A percentile compares a stretch with the other conserved stretches of the same genome.
Conservation (phyloP, 306 rosid genomes). For the Abrus pulchellus region DNA sequence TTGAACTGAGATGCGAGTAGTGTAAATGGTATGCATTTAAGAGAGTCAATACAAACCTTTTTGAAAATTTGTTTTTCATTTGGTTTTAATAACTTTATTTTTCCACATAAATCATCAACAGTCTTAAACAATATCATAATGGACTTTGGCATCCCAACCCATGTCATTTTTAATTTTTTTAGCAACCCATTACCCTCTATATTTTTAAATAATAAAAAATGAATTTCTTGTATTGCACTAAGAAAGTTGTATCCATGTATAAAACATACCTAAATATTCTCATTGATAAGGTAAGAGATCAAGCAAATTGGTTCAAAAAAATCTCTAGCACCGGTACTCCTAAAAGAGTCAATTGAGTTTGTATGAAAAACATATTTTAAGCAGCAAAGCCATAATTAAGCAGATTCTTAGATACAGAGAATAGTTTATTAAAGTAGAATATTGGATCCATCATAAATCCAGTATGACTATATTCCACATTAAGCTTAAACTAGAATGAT, state of each 20-base stretch:
- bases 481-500: slow-evolving; percentile 16
- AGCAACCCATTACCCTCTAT: neutral
- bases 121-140: neutral
- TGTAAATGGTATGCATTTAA: neutral
- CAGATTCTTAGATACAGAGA: neutral
- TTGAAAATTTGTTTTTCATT: neutral
- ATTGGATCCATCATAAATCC: slow-evolving; percentile 4
- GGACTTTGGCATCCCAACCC: slow-evolving; percentile 1
- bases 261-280: slow-evolving; percentile 29
- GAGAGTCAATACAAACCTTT: neutral
- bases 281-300: neutral
- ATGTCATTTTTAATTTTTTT: neutral
- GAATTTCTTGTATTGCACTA: slow-evolving; percentile 1
- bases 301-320: slow-evolving; percentile 3
- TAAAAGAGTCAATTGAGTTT: neutral
- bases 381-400: slow-evolving; percentile 8
- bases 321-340: neutral
- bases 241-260: neutral
- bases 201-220: neutral
- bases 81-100: neutral
- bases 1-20: slow-evolving; percentile 23
- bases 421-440: slow-evolving; percentile 3
- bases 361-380: neutral
- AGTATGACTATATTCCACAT: slow-evolving; percentile 7
- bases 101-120: neutral